Evolutionary conservation across 2,329 filamentous ascomycete genomes (phyloP).

Genomic region (Daldinia sp.): DNA sequence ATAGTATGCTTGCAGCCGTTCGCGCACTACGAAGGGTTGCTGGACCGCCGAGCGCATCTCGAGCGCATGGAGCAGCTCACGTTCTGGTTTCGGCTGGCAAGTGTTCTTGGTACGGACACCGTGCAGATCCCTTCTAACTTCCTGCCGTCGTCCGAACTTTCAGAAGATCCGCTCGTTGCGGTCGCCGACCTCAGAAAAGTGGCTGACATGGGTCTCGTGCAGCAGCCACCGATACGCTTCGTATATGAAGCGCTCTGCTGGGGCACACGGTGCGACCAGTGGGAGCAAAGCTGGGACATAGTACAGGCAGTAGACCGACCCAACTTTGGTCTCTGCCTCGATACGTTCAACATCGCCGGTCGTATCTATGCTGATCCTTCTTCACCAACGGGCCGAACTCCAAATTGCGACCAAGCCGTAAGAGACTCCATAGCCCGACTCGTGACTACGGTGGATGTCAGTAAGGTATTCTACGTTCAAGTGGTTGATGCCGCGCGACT

Average conservation of each 20-base stretch:
- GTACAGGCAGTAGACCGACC: constrained; percentile 72
- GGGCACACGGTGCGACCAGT: constrained; percentile 76
- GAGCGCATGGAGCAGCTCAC: constrained; percentile 71
- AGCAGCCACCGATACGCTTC: constrained; percentile 71
- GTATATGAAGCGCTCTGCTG: constrained; percentile 81
- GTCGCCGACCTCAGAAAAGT: constrained; percentile 72
- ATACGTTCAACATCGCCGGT: constrained; percentile 82
- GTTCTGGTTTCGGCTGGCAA: constrained; percentile 76
- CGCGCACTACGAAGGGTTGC: constrained; percentile 79
- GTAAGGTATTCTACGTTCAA: constrained; percentile 81
- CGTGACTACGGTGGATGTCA: constrained; percentile 66
- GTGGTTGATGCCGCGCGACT: constrained; percentile 79
- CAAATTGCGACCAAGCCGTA: constrained; percentile 67
- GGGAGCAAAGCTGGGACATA: constrained; percentile 79
- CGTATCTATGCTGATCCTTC: constrained; percentile 78
- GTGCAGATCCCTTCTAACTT: constrained; percentile 82
- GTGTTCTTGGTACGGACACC: constrained; percentile 74
- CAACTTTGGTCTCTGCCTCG: constrained; percentile 82
- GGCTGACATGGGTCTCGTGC: constrained; percentile 73
- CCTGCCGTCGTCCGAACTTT: constrained; percentile 62
- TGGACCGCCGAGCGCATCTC: constrained; percentile 70
- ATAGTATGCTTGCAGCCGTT: constrained; percentile 82
- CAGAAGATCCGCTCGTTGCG: constrained; percentile 65
- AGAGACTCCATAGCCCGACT: constrained; percentile 67
- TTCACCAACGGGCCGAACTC: constrained; percentile 61